Evolutionary conservation across 164 flowering plant genomes (phyloP).

Genomic region (Aristolochia fimbriata): DNA sequence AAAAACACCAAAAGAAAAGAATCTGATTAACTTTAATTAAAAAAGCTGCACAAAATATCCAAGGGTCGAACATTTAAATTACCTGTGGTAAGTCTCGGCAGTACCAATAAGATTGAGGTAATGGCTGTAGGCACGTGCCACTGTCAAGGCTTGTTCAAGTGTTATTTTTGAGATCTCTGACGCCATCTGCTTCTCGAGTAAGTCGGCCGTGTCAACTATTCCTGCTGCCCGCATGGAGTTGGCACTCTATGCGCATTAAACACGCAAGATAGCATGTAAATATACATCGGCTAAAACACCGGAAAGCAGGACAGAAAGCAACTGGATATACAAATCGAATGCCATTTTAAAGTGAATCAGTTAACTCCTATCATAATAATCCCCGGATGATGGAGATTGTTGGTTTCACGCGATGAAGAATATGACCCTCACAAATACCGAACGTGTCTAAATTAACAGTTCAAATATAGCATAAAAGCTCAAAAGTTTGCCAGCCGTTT

Average conservation of each 20-base stretch:
- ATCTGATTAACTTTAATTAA: not conserved
- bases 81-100: slow-evolving; percentile 95
- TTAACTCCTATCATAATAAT: no score
- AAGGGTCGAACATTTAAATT: slow-evolving; percentile 1
- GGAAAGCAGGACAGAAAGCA: not conserved
- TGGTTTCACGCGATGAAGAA: no score
- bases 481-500: no score
- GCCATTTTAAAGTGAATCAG: not conserved
- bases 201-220: slow-evolving; percentile 60
- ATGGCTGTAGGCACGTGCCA: slow-evolving; percentile 85
- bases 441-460: no score
- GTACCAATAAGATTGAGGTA: slow-evolving; percentile 72
- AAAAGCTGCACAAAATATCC: not conserved
- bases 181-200: slow-evolving; percentile 68
- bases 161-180: slow-evolving; percentile 71
- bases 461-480: no score
- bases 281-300: not conserved
- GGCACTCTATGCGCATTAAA: slow-evolving; percentile 34
- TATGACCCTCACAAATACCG: no score
- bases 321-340: not conserved
- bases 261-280: not conserved
- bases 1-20: not conserved
- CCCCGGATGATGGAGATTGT: no score
- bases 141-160: slow-evolving; percentile 64
- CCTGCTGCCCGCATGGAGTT: slow-evolving; percentile 71